These are phyloP conservation scores for Thermothelomyces thermophilus DNA, from an alignment of 2,329 filamentous ascomycete species.

Conservation along the genomic window DNA sequence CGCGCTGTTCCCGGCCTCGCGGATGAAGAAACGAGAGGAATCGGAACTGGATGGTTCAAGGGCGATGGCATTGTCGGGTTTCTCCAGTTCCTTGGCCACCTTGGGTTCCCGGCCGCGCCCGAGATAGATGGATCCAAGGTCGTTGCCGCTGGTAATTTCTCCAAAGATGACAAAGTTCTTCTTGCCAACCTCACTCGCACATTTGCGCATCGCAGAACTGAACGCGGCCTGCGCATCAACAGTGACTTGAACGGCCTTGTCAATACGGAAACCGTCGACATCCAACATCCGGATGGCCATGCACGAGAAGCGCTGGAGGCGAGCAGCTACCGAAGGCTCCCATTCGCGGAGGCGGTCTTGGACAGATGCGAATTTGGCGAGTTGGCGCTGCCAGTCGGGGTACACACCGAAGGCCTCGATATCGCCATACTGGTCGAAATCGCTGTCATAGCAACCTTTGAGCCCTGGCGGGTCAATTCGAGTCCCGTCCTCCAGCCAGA, in stretches of 20 bases:
- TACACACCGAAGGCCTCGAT: constrained; percentile 57
- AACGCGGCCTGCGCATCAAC: constrained; percentile 55
- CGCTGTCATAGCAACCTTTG: constrained; percentile 53
- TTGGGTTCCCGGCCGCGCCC: constrained; percentile 48
- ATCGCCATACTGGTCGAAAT: constrained; percentile 59
- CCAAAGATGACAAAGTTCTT: constrained; percentile 58
- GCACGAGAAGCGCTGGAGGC: constrained; percentile 56
- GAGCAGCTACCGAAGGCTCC: constrained; percentile 50
- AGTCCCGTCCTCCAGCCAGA: constrained; percentile 52
- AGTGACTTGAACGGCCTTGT: constrained; percentile 59
- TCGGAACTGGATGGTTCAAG: constrained; percentile 34
- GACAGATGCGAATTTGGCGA: constrained; percentile 60
- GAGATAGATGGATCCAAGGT: constrained; percentile 54
- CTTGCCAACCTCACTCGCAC: constrained; percentile 51
- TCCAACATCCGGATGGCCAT: constrained; percentile 57
- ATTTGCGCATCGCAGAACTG: constrained; percentile 49
- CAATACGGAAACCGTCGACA: constrained; percentile 60
- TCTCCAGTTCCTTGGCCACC: not conserved
- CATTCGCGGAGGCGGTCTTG: constrained; percentile 62
- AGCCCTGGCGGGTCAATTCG: constrained; percentile 39
- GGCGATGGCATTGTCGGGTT: constrained; percentile 35
- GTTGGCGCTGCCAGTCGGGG: constrained; percentile 56
- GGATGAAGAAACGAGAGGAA: constrained; percentile 42
- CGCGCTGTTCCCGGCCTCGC: constrained; percentile 44
- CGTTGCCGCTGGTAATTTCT: constrained; percentile 57